Base-by-base conservation (phyloP, 257 asterid species). In the Asclepias syriaca region DNA sequence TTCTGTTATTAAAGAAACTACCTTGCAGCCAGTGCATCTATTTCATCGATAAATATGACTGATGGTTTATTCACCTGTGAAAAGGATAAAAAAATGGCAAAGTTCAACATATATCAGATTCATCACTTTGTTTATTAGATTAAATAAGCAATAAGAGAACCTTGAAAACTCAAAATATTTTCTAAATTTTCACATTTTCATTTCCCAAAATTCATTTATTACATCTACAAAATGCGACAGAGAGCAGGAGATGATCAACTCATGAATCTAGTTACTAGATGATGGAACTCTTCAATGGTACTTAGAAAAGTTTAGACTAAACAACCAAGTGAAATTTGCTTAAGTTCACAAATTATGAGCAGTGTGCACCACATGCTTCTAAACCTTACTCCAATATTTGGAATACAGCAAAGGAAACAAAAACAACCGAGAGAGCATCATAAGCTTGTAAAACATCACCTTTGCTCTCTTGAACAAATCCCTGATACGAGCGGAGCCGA, bases 1-100 rank as follows among this genome's bases (percentile, higher is more conserved):
- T 53, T 69, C 12, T 50, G n/a, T 27, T 6, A 19, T 69, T 21
- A 39, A 6, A 37, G 21, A 19, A 68, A 22, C 24, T 88, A 94
- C 99, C 97, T 90, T 84, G 99, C 87, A 16, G 96, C 98, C 76
- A 95, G 84, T 18, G 99, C 99, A 85, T 95, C 98, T 72, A 95
- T 95, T 88, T 95, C 99, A 77, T 95, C 99, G 70, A 95, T 88
- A 75, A 95, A 95, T 79, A 95, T 95, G 82, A 95, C 99, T 2
- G 99, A 86, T 77, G 99, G 99, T 80, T 75, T 92, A 78, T 95
- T 95, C 27, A 92, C 98, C 99, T 95, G 91, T 32, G 77, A 80
- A 83, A 77, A 70, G 80, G 60, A 80, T 22, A 43, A 75, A 43
- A 43, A 43, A 43, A 5, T n/a, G 61, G 45, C 39, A 70, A 66